phyloP scores from a whole-genome alignment of 169 alveolate species.

The Cryptosporidium viatorum region DNA sequence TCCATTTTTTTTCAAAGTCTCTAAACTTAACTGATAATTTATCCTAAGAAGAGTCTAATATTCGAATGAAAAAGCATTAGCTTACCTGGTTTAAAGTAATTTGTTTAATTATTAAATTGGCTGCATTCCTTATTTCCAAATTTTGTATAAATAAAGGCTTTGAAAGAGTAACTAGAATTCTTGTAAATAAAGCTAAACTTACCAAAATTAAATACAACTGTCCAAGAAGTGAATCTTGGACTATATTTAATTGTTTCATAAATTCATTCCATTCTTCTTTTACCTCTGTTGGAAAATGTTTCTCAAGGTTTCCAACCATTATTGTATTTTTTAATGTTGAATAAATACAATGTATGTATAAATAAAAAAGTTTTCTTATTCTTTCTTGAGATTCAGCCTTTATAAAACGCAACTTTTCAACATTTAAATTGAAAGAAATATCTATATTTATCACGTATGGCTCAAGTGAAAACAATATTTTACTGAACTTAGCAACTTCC shows the following conservation, averaged over 20 bases:
- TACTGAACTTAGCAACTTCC: conserved; percentile 13
- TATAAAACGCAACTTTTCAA: conserved; percentile 32
- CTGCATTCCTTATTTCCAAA: conserved; percentile 47
- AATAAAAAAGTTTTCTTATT: conserved; percentile 29
- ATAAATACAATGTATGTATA: conserved; percentile 54
- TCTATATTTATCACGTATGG: conserved; percentile 32
- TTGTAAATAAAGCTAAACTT: conserved; percentile 6
- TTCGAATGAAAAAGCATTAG: not conserved
- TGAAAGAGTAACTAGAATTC: not conserved
- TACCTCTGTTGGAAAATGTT: conserved; percentile 8
- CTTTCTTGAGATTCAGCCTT: conserved; percentile 21
- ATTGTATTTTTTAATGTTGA: conserved; percentile 34
- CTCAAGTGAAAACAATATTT: conserved; percentile 11
- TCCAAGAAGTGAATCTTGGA: conserved; percentile 13
- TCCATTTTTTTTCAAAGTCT: conserved; percentile 21
- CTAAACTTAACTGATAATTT: not conserved
- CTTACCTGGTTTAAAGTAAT: conserved; percentile 43
- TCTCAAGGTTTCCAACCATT: conserved; percentile 1
- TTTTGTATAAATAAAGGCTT: conserved; percentile 69
- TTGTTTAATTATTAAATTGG: conserved; percentile 26
- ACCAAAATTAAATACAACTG: conserved; percentile 31
- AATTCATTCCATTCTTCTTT: conserved; percentile 46
- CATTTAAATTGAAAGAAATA: conserved; percentile 35
- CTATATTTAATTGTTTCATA: conserved; percentile 8
- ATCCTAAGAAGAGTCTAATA: not conserved